These are phyloP conservation scores for Penicillium psychrofluorescens DNA, from an alignment of 495 filamentous ascomycete species.

Conservation along the genomic window DNA sequence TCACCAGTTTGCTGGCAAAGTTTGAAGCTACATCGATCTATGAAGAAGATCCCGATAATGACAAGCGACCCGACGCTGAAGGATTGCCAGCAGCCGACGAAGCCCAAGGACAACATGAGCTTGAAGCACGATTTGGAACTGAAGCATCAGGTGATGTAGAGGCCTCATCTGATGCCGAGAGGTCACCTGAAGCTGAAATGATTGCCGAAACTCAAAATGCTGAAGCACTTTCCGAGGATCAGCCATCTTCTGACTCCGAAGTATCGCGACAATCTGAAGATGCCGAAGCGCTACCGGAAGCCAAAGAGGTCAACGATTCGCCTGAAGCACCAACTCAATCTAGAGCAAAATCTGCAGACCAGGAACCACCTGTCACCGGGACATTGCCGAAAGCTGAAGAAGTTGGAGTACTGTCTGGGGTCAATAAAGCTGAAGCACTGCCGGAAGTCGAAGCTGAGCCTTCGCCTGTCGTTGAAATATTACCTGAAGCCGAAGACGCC, in stretches of 20 bases:
- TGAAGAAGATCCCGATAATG: conserved; percentile 17
- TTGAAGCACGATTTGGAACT: background rate
- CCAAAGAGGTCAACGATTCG: too few species aligned
- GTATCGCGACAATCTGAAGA: too few species aligned
- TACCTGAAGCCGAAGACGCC: background rate
- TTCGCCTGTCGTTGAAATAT: background rate
- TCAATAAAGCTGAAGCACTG: background rate
- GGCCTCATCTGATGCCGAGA: too few species aligned
- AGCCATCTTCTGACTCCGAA: too few species aligned
- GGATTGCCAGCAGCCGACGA: conserved; percentile 44
- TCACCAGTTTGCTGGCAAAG: conserved; percentile 35
- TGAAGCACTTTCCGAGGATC: too few species aligned
- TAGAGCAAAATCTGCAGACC: background rate
- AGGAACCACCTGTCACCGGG: too few species aligned
- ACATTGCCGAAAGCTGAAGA: too few species aligned
- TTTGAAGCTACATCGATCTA: conserved; percentile 32
- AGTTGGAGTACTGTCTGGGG: too few species aligned
- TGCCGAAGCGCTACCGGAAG: too few species aligned
- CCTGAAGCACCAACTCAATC: background rate
- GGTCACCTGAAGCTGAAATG: too few species aligned
- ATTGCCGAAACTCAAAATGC: too few species aligned
- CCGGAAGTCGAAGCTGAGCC: background rate
- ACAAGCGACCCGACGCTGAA: conserved; percentile 34
- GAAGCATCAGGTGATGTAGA: too few species aligned
- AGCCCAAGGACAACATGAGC: background rate